Conservation (phyloP, 2,329 filamentous ascomycete genomes). For the Torrubiellomyces zombiae region DNA sequence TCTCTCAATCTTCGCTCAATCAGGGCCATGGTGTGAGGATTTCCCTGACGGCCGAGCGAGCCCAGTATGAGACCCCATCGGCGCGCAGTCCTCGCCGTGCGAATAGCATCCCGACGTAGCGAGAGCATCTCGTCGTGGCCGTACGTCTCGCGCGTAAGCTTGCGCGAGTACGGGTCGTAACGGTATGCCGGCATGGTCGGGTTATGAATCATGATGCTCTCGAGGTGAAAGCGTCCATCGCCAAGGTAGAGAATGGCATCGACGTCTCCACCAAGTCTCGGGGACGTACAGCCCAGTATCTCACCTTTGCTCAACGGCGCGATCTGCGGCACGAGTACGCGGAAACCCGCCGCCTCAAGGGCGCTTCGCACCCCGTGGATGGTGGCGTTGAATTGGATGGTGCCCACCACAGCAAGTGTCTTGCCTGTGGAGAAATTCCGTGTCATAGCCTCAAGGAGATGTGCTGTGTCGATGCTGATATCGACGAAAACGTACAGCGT, state of each 20-base stretch:
- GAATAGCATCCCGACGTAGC: slow-evolving; percentile 61
- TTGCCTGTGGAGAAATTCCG: slow-evolving; percentile 76
- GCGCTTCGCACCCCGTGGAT: slow-evolving; percentile 69
- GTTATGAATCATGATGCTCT: slow-evolving; percentile 99
- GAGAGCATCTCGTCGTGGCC: slow-evolving; percentile 81
- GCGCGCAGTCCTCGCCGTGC: slow-evolving; percentile 54
- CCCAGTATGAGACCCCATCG: slow-evolving; percentile 96
- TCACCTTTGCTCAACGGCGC: slow-evolving; percentile 85
- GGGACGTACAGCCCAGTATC: slow-evolving; percentile 93
- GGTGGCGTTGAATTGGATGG: slow-evolving; percentile 97
- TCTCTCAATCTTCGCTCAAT: slow-evolving; percentile 64
- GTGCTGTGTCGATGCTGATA: slow-evolving; percentile 83
- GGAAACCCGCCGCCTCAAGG: slow-evolving; percentile 72
- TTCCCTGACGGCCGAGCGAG: slow-evolving; percentile 82
- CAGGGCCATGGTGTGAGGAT: slow-evolving; percentile 76
- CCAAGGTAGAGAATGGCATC: slow-evolving; percentile 80
- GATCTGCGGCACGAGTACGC: slow-evolving; percentile 78
- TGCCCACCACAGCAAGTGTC: slow-evolving; percentile 83
- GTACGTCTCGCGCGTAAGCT: slow-evolving; percentile 81
- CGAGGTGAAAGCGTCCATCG: slow-evolving; percentile 87
- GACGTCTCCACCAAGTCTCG: slow-evolving; percentile 46
- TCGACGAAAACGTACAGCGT: slow-evolving; percentile 97
- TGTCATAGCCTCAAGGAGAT: slow-evolving; percentile 72
- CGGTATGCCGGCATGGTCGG: slow-evolving; percentile 78
- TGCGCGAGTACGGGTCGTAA: slow-evolving; percentile 91